Evolutionary conservation across 306 rosid genomes (phyloP).

Genomic region (Quercus gilva): DNA sequence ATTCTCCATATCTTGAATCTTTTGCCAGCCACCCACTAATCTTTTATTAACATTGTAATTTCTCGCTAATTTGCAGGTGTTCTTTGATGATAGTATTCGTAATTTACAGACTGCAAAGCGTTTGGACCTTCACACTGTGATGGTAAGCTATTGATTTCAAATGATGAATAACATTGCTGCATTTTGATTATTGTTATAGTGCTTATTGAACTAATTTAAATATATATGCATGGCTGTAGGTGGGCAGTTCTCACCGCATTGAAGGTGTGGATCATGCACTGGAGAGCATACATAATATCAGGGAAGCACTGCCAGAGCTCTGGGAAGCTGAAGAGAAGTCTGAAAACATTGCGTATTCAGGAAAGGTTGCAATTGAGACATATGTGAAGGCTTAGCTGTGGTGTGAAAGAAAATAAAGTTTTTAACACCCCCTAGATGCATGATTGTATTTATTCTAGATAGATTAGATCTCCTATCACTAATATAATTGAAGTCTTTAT

Average conservation of each 20-base stretch:
- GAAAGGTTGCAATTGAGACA: constrained; percentile 69
- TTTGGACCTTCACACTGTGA: constrained; percentile 66
- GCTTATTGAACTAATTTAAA: not conserved
- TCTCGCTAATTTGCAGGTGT: constrained; percentile 45
- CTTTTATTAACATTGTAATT: not conserved
- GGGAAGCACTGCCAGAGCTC: constrained; percentile 86
- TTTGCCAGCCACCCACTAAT: not conserved
- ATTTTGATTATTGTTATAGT: not conserved
- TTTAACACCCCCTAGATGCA: not conserved
- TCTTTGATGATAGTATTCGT: constrained; percentile 76
- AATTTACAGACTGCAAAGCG: constrained; percentile 60
- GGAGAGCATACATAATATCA: constrained; percentile 86
- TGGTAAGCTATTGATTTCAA: constrained; percentile 37
- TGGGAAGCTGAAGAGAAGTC: constrained; percentile 58
- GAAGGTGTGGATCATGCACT: constrained; percentile 67
- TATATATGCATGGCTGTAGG: constrained; percentile 39
- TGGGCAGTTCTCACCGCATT: constrained; percentile 52
- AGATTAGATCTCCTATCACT: not conserved
- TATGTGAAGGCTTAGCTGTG: constrained; percentile 54
- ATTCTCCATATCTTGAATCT: not conserved
- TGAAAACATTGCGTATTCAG: constrained; percentile 25
- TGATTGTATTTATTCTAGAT: constrained; percentile 9
- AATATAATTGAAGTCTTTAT: not conserved
- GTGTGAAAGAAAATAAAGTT: not conserved
- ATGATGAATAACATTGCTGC: not conserved